Evolutionary conservation across 306 rosid species (phyloP).

Genomic region (Erythrophleum fordii): DNA sequence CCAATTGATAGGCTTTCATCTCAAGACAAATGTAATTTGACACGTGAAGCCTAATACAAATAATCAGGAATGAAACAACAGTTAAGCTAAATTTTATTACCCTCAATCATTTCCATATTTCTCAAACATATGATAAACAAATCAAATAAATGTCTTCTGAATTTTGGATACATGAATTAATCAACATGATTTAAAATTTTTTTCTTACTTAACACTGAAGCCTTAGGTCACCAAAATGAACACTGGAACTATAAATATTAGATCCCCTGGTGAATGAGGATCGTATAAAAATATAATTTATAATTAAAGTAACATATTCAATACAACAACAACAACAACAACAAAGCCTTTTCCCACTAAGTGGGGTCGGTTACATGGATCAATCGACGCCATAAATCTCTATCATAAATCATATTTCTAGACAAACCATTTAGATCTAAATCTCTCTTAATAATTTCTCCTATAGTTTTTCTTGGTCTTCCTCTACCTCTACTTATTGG

Average conservation of each 20-base stretch:
- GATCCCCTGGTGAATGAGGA: not conserved
- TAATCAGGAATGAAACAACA: not conserved
- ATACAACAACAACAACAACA: too few species aligned
- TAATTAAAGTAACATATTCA: not conserved
- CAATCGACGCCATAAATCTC: too few species aligned
- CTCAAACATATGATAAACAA: not conserved
- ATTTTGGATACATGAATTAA: not conserved
- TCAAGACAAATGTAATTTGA: slow-evolving; percentile 16
- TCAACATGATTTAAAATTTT: not conserved
- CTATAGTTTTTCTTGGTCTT: too few species aligned
- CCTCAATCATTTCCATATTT: slow-evolving; percentile 14
- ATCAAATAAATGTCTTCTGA: not conserved
- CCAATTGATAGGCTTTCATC: slow-evolving; percentile 8
- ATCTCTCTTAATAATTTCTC: too few species aligned
- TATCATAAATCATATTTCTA: too few species aligned
- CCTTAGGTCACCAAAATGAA: not conserved
- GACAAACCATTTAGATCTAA: too few species aligned
- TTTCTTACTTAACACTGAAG: not conserved
- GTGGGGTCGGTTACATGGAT: too few species aligned
- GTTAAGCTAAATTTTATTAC: not conserved
- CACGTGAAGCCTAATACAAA: not conserved
- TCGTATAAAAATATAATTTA: not conserved
- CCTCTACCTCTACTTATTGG: too few species aligned
- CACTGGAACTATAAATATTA: not conserved
- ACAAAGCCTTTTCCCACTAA: too few species aligned